Evolutionary conservation across 106 monocot species (phyloP).

Genomic region (Acorus gramineus): DNA sequence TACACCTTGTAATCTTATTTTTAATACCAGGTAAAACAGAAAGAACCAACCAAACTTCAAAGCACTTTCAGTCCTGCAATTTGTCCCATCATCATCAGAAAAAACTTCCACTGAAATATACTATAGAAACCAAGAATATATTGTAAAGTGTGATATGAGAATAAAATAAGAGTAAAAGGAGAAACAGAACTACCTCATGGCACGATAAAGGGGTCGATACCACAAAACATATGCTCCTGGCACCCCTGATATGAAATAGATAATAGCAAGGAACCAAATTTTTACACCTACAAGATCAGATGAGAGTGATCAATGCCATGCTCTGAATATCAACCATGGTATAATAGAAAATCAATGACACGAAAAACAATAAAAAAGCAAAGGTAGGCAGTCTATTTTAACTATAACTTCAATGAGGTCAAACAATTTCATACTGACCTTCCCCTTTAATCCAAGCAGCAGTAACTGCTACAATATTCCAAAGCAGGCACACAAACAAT

Average conservation of each 20-base stretch:
- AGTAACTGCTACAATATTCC: slow-evolving; percentile 66
- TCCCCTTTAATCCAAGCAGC: slow-evolving; percentile 68
- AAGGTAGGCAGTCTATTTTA: not conserved
- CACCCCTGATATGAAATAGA: slow-evolving; percentile 57
- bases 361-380: not conserved
- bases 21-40: slow-evolving; percentile 38
- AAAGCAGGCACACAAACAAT: slow-evolving; percentile 39
- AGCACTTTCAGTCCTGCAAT: slow-evolving; percentile 59
- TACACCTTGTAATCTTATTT: too few species aligned
- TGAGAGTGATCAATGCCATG: slow-evolving; percentile 1
- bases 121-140: not conserved
- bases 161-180: not conserved
- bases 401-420: too few species aligned
- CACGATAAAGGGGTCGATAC: slow-evolving; percentile 71
- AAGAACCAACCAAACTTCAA: slow-evolving; percentile 65
- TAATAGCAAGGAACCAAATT: slow-evolving; percentile 64
- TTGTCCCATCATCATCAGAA: not conserved
- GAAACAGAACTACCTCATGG: slow-evolving; percentile 37
- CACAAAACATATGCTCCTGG: slow-evolving; percentile 66
- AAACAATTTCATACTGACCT: slow-evolving; percentile 16
- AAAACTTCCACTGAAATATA: not conserved
- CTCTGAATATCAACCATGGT: too few species aligned
- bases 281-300: slow-evolving; percentile 29
- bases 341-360: not conserved
- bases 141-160: not conserved